Base-by-base conservation (phyloP, 2,329 filamentous ascomycete genomes). In the Magnaporthales sp. region DNA sequence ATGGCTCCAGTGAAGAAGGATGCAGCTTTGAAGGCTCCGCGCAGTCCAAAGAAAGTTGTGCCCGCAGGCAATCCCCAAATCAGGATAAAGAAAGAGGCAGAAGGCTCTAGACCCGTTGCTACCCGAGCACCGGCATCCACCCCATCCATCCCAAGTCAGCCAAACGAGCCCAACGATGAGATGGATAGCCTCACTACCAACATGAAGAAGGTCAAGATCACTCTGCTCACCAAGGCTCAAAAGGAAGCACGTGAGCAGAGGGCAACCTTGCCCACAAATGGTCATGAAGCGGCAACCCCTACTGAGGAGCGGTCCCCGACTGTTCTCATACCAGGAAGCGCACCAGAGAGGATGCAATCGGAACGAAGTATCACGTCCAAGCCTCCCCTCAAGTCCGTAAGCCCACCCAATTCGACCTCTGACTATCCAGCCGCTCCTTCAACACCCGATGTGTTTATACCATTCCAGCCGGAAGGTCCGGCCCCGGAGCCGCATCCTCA, bases 151-250 rank as follows among this genome's bases (percentile, higher is more conserved):
- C 15, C 10, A 24, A 54, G 54, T 19, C 24, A 13, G 54, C 19
- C 66, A 22, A 58, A 26, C 5, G 69, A 69, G 15, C 63, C 73
- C 8, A 72, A 70, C 2, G 77, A 80, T 63, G 82, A 82, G 63
- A 73, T 89, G 46, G 84, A 88, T 66, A 81, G 77, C 64, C 79
- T 89, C 68, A 84, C 85, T 0, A 80, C 78, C 46, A 83, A 84
- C 1, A 84, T 89, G 81, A 87, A 84, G 73, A 87, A 84, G 73
- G 85, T 89, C 67, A 87, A 84, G 72, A 86, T 89, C 71, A 88
- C 84, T 65, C 74, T 89, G 27, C 78, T 88, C 54, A 87, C 85
- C 1, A 81, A 86, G 68, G 80, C 85, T 54, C 83, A 87, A 71
- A 83, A 81, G 70, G 85, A 86, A 64, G 84, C 83, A 1, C 81